Conservation (phyloP, 805 yeast genomes). For the Ogataea thermomethanolica region DNA sequence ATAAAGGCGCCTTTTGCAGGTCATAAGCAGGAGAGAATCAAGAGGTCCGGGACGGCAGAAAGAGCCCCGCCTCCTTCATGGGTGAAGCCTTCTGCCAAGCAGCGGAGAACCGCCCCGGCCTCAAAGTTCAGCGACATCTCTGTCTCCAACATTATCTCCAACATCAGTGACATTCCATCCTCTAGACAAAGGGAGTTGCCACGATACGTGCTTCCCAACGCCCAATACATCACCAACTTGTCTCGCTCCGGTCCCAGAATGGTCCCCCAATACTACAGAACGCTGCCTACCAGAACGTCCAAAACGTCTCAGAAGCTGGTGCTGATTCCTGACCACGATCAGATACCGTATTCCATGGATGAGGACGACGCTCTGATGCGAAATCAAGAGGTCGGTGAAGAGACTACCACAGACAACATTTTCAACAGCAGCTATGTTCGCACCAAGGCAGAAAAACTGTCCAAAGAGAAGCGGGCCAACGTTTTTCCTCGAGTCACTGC, state of each 20-base stretch:
- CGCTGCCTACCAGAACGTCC: conserved; percentile 72
- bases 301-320: conserved; percentile 85
- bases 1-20: conserved; percentile 79
- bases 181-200: conserved; percentile 43
- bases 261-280: conserved; percentile 48
- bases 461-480: conserved; percentile 55
- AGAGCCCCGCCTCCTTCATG: conserved; percentile 17
- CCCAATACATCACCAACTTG: conserved; percentile 14
- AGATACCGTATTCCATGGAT: conserved; percentile 10
- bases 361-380: conserved; percentile 6
- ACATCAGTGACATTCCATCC: conserved; percentile 84
- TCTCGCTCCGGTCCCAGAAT: conserved; percentile 23
- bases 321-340: conserved; percentile 65
- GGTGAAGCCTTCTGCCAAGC: conserved; percentile 7
- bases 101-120: conserved; percentile 23
- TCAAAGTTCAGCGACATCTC: conserved; percentile 70
- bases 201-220: conserved; percentile 13
- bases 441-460: conserved; percentile 51
- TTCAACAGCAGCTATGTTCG: conserved; percentile 30
- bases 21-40: conserved; percentile 34
- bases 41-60: conserved; percentile 17
- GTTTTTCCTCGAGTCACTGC: conserved; percentile 87
- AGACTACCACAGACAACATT: conserved; percentile 35
- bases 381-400: conserved; percentile 16
- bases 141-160: conserved; percentile 72